A percentile compares a stretch with the other conserved stretches of the same genome.
phyloP scores from a whole-genome alignment of 140 eudicot species.

The Stevia rebaudiana region DNA sequence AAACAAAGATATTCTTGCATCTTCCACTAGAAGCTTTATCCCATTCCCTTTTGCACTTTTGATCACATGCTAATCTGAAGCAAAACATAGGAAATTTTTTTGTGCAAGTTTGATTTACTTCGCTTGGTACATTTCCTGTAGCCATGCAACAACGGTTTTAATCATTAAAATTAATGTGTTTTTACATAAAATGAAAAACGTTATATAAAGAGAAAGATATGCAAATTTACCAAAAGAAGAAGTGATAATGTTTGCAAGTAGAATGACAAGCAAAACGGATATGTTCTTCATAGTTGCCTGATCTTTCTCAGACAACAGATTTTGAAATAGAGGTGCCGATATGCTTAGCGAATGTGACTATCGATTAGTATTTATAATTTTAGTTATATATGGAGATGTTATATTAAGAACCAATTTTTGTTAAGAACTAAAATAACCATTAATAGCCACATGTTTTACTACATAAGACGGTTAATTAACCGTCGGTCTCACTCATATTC shows the following conservation, averaged over 20 bases:
- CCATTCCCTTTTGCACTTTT: conserved; percentile 14
- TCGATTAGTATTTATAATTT: no score
- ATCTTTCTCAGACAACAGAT: not conserved
- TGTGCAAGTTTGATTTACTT: not conserved
- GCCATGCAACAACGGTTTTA: not conserved
- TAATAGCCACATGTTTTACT: no score
- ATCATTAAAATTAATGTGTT: not conserved
- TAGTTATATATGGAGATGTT: no score
- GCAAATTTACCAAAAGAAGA: not conserved
- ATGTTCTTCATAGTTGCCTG: not conserved
- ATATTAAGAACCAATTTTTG: no score
- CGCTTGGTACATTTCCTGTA: conserved; percentile 5
- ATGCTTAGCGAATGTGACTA: not conserved
- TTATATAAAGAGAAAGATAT: not conserved
- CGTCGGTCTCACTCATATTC: no score
- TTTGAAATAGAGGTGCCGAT: not conserved
- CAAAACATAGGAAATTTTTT: not conserved
- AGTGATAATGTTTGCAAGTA: not conserved
- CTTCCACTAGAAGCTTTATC: not conserved
- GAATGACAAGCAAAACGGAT: not conserved
- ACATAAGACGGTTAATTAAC: no score
- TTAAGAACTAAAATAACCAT: no score
- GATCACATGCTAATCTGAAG: conserved; percentile 10
- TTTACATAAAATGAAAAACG: not conserved
- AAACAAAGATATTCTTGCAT: conserved; percentile 1